Evolutionary conservation across 2,329 filamentous ascomycete genomes (phyloP), one percentile per base, ranked within the genome.

Genomic region (Colletotrichum graminicola): DNA sequence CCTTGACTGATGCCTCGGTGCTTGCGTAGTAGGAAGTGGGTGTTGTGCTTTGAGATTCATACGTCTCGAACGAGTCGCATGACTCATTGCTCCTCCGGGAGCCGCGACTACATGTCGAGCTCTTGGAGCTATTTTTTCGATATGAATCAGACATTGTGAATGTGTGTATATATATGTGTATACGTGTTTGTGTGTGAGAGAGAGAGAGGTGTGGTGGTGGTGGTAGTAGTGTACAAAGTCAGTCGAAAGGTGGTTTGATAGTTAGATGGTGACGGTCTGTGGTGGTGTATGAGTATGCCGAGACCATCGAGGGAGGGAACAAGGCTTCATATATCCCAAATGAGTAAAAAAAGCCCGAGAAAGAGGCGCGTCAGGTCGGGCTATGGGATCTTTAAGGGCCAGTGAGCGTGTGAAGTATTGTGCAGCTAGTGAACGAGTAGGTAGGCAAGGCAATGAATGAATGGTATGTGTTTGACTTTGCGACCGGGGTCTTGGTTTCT

Each of bases 31-130:
- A 72, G 34, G 85, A 87, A 1, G 84, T 86, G 10, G 83, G 83
- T 16, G 84, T 82, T 34, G 86, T 87, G 74, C 84, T 86, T 62
- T 80, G 79, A 12, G 85, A 86, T 61, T 80, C 80, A 72, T 84
- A 84, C 23, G 84, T 85, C 62, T 85, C 83, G 73, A 82, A 74
- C 8, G 73, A 74, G 60, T 70, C 81, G 76, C 84, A 72, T 11
- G 84, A 85, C 54, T 85, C 83, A 71, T 82, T 79, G 75, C 84
- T 86, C 71, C 79, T 79, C 62, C 79, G 79, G 18, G 82, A 85
- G 71, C 79, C 79, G 59, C 79, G 79, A 71, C 81, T 82, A 66
- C 79, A 82, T 69, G 81, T 79, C 62, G 79, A 79, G 74, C 80
- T 79, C 70, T 77, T 80, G 49, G 81, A 82, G 69, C 78, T 76